Conservation (phyloP, 768 basidiomycete species). For the Leccinum rimulosum region DNA sequence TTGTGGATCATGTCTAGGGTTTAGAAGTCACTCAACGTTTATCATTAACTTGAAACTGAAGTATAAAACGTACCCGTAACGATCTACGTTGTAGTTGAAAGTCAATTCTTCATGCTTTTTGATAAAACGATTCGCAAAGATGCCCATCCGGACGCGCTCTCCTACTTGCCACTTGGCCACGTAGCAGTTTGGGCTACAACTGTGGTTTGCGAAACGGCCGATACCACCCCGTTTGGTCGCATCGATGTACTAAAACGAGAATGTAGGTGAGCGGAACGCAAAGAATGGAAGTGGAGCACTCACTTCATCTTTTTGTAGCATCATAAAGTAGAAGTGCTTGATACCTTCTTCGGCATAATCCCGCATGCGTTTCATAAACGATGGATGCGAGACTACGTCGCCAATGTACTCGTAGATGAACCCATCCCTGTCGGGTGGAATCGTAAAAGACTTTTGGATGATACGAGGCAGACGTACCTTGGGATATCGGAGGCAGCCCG, state of each 20-base stretch:
- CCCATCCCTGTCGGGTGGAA: conserved; percentile 55
- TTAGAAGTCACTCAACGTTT: not conserved
- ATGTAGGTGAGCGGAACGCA: not conserved
- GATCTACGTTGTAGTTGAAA: conserved; percentile 99
- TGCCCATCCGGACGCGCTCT: conserved; percentile 89
- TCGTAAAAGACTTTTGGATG: conserved; percentile 1
- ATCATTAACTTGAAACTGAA: not conserved
- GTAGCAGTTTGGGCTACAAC: conserved; percentile 95
- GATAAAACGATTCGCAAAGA: conserved; percentile 86
- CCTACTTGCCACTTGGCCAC: conserved; percentile 98
- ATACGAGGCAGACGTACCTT: conserved; percentile 46
- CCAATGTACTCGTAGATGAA: conserved; percentile 99
- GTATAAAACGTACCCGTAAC: conserved; percentile 76
- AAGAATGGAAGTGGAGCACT: conserved; percentile 22
- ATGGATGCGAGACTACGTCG: conserved; percentile 84
- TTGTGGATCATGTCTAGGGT: conserved; percentile 84
- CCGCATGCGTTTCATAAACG: conserved; percentile 92
- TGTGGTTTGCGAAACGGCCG: conserved; percentile 97
- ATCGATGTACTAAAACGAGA: conserved; percentile 76
- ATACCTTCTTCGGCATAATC: conserved; percentile 93
- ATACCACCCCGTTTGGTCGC: conserved; percentile 97
- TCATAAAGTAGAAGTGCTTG: conserved; percentile 99
- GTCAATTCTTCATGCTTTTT: conserved; percentile 85
- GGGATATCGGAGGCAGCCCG: conserved; percentile 67
- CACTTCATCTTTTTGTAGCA: conserved; percentile 97